Evolutionary conservation across 768 basidiomycete genomes (phyloP), one percentile per base, ranked within the genome.

Genomic region (Suillus spraguei): DNA sequence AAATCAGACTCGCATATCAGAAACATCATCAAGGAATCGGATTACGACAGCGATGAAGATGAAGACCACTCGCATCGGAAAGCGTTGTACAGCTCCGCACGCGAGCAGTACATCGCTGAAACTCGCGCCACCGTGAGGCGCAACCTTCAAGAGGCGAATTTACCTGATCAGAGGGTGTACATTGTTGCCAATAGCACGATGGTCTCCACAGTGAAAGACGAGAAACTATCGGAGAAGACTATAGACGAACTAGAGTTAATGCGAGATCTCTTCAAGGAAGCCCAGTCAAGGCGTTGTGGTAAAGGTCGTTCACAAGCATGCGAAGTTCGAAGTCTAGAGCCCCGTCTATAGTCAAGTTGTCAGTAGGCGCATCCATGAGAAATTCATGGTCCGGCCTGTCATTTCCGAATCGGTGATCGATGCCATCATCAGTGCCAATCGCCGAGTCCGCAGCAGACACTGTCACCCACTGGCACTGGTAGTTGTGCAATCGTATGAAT

Each of bases 371-470:
- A 20, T 53, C 5, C 3, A 33, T 33, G 50, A 52, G 9, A 32
- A 32, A n/a, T n/a, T n/a, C n/a, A n/a, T n/a, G n/a, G n/a, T n/a
- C n/a, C n/a, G n/a, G n/a, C n/a, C n/a, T n/a, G n/a, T n/a, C n/a
- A 28, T 28, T 28, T 28, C 28, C 28, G 28, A 28, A 80, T 79
- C 55, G 13, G 46, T 14, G 46, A 47, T 5, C 55, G 28, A 24
- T 90, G 89, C 2, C 4, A 28, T 28, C 69, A 83, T 83, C 8
- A 70, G 77, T 32, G 80, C 82, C 7, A 49, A 0, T 83, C 44
- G 83, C 28, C 28, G 28, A 28, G 28, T 28, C 28, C 28, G n/a
- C n/a, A n/a, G n/a, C n/a, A n/a, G n/a, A n/a, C n/a, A n/a, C n/a
- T n/a, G n/a, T n/a, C n/a, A n/a, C n/a, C n/a, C n/a, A n/a, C n/a